Evolutionary conservation across 2,329 filamentous ascomycete genomes (phyloP).

Genomic region (Fusarium haematococcum): DNA sequence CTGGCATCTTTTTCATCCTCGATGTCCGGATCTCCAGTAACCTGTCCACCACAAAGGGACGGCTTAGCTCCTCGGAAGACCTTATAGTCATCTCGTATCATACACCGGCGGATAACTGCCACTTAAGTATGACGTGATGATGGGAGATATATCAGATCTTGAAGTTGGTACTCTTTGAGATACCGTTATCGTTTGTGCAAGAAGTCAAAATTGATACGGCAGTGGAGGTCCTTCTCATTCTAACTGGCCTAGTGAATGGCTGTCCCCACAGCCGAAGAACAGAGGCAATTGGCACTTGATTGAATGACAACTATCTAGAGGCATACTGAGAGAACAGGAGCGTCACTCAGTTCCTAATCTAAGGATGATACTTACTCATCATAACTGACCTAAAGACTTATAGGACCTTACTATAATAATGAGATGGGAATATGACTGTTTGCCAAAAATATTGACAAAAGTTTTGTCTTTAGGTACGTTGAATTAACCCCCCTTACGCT

Average conservation of each 20-base stretch:
- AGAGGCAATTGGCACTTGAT: not conserved
- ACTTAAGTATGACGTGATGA: not conserved
- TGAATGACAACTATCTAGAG: not conserved
- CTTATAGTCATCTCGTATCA: not conserved
- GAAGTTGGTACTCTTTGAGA: not conserved
- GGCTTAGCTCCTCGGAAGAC: not conserved
- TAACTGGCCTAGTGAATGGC: not conserved
- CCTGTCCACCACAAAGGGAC: conserved; percentile 56
- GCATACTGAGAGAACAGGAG: not conserved
- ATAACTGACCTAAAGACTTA: not conserved
- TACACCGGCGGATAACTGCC: not conserved
- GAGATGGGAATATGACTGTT: not conserved
- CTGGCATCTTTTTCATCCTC: conserved; percentile 66
- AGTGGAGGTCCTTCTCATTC: not conserved
- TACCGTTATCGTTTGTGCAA: not conserved
- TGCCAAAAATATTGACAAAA: not conserved
- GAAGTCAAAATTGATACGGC: not conserved
- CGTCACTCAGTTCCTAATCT: not conserved
- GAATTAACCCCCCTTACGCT: not conserved
- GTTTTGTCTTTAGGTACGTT: not conserved
- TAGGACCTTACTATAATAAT: not conserved
- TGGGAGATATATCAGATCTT: not conserved
- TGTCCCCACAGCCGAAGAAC: not conserved
- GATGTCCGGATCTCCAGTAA: conserved; percentile 69
- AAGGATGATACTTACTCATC: not conserved